Conservation (phyloP, 257 asterid genomes). For the Gentiana dahurica region DNA sequence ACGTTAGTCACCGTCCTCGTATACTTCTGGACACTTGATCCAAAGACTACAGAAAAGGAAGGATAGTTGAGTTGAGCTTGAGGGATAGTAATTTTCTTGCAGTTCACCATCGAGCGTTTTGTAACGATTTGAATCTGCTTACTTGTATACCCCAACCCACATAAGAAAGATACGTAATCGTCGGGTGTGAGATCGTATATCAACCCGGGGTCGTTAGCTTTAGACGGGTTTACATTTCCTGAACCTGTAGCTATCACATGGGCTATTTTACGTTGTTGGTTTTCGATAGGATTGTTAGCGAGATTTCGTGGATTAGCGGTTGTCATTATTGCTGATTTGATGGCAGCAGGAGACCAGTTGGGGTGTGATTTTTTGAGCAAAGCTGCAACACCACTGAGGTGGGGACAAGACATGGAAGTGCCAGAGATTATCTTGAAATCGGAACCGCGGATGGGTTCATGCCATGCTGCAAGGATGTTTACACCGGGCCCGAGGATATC, state of each 20-base stretch:
- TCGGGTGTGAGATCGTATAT: constrained; percentile 6
- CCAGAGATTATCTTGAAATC: constrained; percentile 9
- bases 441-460: too few relatives aligned
- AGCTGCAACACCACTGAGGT: constrained; percentile 15
- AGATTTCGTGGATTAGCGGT: constrained; percentile 9
- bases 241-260: constrained; percentile 8
- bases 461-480: background rate
- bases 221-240: constrained; percentile 13
- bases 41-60: constrained; percentile 9
- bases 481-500: constrained; percentile 15
- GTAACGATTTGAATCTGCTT: constrained; percentile 1
- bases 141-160: constrained; percentile 11
- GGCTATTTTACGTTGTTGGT: constrained; percentile 2
- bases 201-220: constrained; percentile 11
- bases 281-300: constrained; percentile 1
- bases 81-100: constrained; percentile 1
- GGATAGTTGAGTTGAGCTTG: constrained; percentile 13
- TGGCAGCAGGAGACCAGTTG: constrained; percentile 15
- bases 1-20: constrained; percentile 13
- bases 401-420: constrained; percentile 16
- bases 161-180: constrained; percentile 7
- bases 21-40: background rate
- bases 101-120: background rate
- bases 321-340: constrained; percentile 13
- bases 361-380: constrained; percentile 14